phyloP scores from a whole-genome alignment of 345 rosid genomes.

The Salix koriyanagi region DNA sequence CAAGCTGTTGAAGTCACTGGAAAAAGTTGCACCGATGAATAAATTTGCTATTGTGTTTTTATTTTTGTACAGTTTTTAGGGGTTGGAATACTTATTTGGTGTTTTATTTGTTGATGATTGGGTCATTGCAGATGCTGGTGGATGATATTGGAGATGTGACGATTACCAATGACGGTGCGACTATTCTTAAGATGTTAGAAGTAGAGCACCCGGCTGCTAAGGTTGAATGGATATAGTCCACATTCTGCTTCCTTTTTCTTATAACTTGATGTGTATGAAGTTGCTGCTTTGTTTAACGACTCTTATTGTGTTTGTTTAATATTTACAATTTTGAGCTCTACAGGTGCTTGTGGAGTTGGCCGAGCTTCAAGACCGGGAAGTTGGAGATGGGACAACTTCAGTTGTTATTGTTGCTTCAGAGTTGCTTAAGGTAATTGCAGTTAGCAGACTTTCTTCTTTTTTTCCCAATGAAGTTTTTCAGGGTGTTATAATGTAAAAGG shows the following conservation, averaged over 20 bases:
- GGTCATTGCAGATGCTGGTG: conserved; percentile 66
- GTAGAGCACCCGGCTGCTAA: conserved; percentile 99
- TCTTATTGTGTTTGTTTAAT: not conserved
- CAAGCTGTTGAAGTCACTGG: too few relatives aligned
- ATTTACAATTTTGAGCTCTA: conserved; percentile 1
- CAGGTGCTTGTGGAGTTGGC: conserved; percentile 97
- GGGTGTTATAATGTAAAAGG: not conserved
- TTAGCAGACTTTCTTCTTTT: not conserved
- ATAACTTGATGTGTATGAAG: not conserved
- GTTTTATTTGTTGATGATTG: not conserved
- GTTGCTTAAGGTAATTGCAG: conserved; percentile 56
- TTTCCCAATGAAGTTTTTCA: not conserved
- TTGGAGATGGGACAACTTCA: conserved; percentile 95
- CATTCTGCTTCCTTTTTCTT: not conserved
- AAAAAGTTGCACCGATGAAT: too few relatives aligned
- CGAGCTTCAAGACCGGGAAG: conserved; percentile 96
- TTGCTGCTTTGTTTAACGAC: not conserved
- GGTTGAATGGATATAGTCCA: conserved; percentile 31
- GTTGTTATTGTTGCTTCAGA: conserved; percentile 95
- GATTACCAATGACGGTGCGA: conserved; percentile 93
- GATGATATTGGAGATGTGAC: conserved; percentile 97
- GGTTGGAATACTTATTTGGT: not conserved
- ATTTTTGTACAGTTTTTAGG: not conserved
- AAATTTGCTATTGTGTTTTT: not conserved
- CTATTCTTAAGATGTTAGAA: conserved; percentile 88